Evolutionary conservation across 2,329 filamentous ascomycete species (phyloP).

Genomic region (Rhynchosporium graminicola): DNA sequence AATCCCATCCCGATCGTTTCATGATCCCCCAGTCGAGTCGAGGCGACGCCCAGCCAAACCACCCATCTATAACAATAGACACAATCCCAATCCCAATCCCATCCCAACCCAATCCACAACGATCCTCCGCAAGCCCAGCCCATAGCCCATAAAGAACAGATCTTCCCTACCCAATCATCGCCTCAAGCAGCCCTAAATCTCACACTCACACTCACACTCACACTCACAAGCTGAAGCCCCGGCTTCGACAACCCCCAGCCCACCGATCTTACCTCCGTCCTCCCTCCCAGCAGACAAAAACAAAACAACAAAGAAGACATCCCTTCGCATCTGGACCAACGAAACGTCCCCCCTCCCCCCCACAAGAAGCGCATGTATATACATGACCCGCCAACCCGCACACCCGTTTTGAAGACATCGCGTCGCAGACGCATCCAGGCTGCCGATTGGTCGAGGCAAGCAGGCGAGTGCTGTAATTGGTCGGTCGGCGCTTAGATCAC

Average conservation of each 20-base stretch:
- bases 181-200: too few species aligned
- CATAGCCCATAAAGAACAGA: too few species aligned
- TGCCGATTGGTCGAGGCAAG: constrained; percentile 26
- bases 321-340: background rate
- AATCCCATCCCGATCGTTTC: constrained; percentile 32
- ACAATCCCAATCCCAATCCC: constrained; percentile 12
- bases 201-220: too few species aligned
- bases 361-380: constrained; percentile 13
- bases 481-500: constrained; percentile 1
- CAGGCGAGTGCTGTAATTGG: background rate
- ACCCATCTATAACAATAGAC: constrained; percentile 14
- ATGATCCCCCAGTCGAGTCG: constrained; percentile 22
- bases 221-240: too few species aligned
- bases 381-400: constrained; percentile 23
- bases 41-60: constrained; percentile 9
- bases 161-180: too few species aligned
- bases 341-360: constrained; percentile 22
- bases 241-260: too few species aligned
- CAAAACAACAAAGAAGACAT: too few species aligned
- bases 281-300: too few species aligned
- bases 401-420: constrained; percentile 25
- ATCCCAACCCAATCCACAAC: background rate
- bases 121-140: too few species aligned
- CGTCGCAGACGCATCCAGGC: constrained; percentile 17
- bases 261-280: too few species aligned